phyloP scores from a whole-genome alignment of 805 yeast species.

The Hanseniaspora taiwanica region DNA sequence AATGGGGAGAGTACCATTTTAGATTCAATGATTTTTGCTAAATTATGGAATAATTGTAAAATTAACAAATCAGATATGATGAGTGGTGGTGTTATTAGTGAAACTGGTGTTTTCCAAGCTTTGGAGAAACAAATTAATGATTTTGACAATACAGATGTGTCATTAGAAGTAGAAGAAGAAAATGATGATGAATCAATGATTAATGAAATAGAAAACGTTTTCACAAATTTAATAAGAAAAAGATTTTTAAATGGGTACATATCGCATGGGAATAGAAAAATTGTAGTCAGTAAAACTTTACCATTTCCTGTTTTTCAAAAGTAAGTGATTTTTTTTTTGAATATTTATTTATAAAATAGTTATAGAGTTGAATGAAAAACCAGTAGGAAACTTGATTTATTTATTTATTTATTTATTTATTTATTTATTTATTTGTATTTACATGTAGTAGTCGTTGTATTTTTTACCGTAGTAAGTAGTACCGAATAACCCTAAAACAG shows the following conservation, averaged over 20 bases:
- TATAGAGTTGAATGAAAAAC: background rate
- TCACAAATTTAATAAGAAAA: constrained; percentile 51
- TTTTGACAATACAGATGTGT: too few species aligned
- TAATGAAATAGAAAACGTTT: constrained; percentile 54
- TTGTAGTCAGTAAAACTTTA: constrained; percentile 61
- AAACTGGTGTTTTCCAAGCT: too few species aligned
- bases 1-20: background rate
- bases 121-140: too few species aligned
- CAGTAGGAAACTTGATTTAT: background rate
- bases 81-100: too few species aligned
- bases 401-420: background rate
- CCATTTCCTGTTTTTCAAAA: constrained; percentile 43
- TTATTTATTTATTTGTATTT: background rate
- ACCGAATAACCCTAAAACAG: constrained; percentile 49
- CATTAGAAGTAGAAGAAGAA: too few species aligned
- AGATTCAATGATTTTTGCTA: background rate
- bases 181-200: constrained; percentile 8
- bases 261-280: constrained; percentile 58
- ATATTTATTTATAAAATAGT: too few species aligned
- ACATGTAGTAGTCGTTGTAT: constrained; percentile 28
- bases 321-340: background rate
- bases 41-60: background rate
- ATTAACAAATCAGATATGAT: constrained; percentile 3
- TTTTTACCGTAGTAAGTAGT: constrained; percentile 60
- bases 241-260: constrained; percentile 67